Percentiles rank a stretch among this genome's conserved stretches.
These are phyloP conservation scores for Aspergillus udagawae DNA, from an alignment of 2,329 filamentous ascomycete genomes.

Conservation along the genomic window DNA sequence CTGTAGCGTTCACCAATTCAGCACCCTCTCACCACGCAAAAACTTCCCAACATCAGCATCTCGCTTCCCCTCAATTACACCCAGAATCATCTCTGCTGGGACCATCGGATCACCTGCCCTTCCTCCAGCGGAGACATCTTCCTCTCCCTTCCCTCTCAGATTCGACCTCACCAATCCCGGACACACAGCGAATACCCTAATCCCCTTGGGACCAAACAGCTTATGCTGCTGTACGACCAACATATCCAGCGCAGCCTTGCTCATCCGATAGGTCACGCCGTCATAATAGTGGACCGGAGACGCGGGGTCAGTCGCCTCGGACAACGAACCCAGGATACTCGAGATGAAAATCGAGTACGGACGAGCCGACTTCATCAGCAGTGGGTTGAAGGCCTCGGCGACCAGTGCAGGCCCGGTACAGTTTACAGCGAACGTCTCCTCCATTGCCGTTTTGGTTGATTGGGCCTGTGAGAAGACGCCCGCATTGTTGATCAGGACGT, in stretches of 20 bases:
- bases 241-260: slow-evolving; percentile 45
- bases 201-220: slow-evolving; percentile 13
- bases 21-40: slow-evolving; percentile 1
- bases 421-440: slow-evolving; percentile 36
- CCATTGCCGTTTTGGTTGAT: slow-evolving; percentile 24
- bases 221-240: slow-evolving; percentile 38
- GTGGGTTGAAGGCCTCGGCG: slow-evolving; percentile 32
- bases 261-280: slow-evolving; percentile 36
- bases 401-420: slow-evolving; percentile 36
- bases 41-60: slow-evolving; percentile 26
- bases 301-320: slow-evolving; percentile 22
- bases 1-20: background rate
- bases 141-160: slow-evolving; percentile 19
- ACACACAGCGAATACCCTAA: slow-evolving; percentile 20
- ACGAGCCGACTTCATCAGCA: slow-evolving; percentile 24
- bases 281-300: slow-evolving; percentile 23
- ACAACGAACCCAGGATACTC: slow-evolving; percentile 33
- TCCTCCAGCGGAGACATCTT: slow-evolving; percentile 16
- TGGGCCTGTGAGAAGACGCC: slow-evolving; percentile 1
- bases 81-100: slow-evolving; percentile 20
- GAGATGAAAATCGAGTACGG: slow-evolving; percentile 41
- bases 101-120: slow-evolving; percentile 20
- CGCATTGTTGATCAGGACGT: slow-evolving; percentile 21
- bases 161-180: slow-evolving; percentile 29
- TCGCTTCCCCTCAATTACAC: slow-evolving; percentile 24